Conservation (phyloP, 805 yeast species). For the Nakazawaea pomicola region DNA sequence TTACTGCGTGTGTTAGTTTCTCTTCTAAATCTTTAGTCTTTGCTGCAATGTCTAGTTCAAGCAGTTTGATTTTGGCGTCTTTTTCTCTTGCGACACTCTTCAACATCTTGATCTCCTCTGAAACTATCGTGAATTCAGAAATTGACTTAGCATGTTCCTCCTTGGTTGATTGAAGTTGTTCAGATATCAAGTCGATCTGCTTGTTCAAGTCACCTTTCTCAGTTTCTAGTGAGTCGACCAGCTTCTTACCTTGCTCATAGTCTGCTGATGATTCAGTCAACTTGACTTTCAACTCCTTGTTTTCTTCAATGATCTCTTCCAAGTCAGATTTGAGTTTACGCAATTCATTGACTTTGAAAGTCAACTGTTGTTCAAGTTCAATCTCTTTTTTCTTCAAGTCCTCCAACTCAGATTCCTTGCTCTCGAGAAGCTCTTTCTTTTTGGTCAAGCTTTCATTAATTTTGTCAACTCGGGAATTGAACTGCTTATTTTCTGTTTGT, state of each 20-base stretch:
- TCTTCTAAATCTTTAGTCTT: slow-evolving; percentile 30
- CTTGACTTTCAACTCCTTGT: slow-evolving; percentile 20
- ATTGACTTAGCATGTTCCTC: slow-evolving; percentile 4
- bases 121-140: slow-evolving; percentile 14
- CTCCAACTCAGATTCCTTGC: slow-evolving; percentile 42
- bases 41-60: slow-evolving; percentile 24
- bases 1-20: slow-evolving; percentile 27
- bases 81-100: slow-evolving; percentile 26
- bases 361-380: slow-evolving; percentile 16
- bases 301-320: slow-evolving; percentile 19
- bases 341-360: slow-evolving; percentile 13
- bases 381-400: slow-evolving; percentile 23
- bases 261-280: slow-evolving; percentile 1
- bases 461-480: slow-evolving; percentile 19
- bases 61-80: slow-evolving; percentile 26
- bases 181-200: slow-evolving; percentile 18
- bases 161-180: slow-evolving; percentile 12
- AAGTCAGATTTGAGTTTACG: slow-evolving; percentile 23
- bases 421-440: slow-evolving; percentile 38
- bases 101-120: slow-evolving; percentile 26
- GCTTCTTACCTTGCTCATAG: slow-evolving; percentile 10
- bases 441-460: slow-evolving; percentile 26
- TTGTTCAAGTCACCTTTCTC: slow-evolving; percentile 17
- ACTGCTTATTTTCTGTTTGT: slow-evolving; percentile 3
- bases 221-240: slow-evolving; percentile 14